Base-by-base conservation (phyloP, 2,329 filamentous ascomycete species). In the Alternaria sp. region DNA sequence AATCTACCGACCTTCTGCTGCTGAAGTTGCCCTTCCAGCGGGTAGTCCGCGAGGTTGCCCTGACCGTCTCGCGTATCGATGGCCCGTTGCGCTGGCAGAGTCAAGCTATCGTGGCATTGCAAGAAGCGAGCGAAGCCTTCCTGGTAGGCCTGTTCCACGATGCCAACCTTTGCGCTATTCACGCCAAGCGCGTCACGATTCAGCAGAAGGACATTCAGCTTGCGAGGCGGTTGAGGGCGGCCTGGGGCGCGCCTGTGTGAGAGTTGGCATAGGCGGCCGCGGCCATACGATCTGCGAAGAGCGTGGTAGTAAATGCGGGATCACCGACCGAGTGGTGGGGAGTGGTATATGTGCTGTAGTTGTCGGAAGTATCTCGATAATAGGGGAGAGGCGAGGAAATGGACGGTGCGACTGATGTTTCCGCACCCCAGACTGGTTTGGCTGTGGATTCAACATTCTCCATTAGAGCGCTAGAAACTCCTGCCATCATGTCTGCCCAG, bases 181-280 rank as follows among this genome's bases (percentile, higher is more conserved):
- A 98, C 85, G 95, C 95, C 85, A 98, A 98, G 90, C 93, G 96
- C 86, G 96, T 98, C 80, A 98, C 95, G 79, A 98, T 98, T 84
- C 95, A 95, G 84, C 90, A 90, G 81, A 97, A 97, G 88, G 95
- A 97, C 78, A 97, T 98, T 81, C 95, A 98, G 85, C 90, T 98
- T 53, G 94, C 95, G 78, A 91, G 96, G 74, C 92, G 96, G 79
- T 92, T 99, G 80, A 93, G 96, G 79, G 96, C 96, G 73, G 94
- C 81, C 7, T 84, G 82, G 82, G 82, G 83, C 12, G 81, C 69
- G 11, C 75, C 76, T 1, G 76, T 79, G 7, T 79, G 46, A 61
- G 52, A n/a, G 32, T 2, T 36, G 32, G 32, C 13, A 36, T 36
- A n/a, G 32, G 32, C 15, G 13, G 13, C 32, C 15, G 32, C 9